These are phyloP conservation scores for Cyberlindnera mississippiensis DNA, from an alignment of 805 yeast genomes.

Conservation along the genomic window DNA sequence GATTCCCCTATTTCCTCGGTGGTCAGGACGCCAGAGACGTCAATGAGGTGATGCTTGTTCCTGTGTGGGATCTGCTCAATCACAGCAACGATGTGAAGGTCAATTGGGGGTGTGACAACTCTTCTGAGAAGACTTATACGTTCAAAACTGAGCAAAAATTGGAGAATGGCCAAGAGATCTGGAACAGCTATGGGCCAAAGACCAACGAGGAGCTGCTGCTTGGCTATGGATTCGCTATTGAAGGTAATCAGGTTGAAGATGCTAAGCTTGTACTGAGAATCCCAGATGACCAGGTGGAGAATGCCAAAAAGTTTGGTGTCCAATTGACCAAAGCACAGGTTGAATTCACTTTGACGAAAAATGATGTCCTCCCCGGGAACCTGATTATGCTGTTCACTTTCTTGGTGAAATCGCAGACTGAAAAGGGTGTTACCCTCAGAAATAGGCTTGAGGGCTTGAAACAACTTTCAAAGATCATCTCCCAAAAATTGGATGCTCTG, in stretches of 20 bases:
- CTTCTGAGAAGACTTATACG: constrained; percentile 30
- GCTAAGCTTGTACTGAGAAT: constrained; percentile 60
- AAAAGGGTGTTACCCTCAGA: constrained; percentile 44
- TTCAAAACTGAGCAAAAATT: constrained; percentile 37
- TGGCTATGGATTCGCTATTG: constrained; percentile 75
- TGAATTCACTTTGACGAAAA: constrained; percentile 35
- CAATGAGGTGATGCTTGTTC: constrained; percentile 66
- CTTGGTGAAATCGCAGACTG: constrained; percentile 48
- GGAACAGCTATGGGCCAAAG: constrained; percentile 83
- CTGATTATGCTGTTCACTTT: constrained; percentile 52
- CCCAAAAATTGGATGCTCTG: constrained; percentile 42
- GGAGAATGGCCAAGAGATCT: constrained; percentile 47
- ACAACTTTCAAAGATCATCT: constrained; percentile 48
- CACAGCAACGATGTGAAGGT: constrained; percentile 63
- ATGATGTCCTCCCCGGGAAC: constrained; percentile 38
- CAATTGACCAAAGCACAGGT: constrained; percentile 38
- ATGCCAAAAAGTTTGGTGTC: constrained; percentile 35
- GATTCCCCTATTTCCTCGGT: constrained; percentile 70
- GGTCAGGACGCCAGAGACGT: constrained; percentile 33
- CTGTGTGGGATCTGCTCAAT: constrained; percentile 75
- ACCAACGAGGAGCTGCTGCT: constrained; percentile 79
- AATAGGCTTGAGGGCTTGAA: constrained; percentile 59
- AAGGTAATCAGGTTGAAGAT: constrained; percentile 53
- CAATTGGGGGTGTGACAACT: constrained; percentile 53
- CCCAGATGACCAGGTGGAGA: constrained; percentile 27